These are phyloP conservation scores for Brassica incana DNA, from an alignment of 345 rosid genomes.

Conservation along the genomic window DNA sequence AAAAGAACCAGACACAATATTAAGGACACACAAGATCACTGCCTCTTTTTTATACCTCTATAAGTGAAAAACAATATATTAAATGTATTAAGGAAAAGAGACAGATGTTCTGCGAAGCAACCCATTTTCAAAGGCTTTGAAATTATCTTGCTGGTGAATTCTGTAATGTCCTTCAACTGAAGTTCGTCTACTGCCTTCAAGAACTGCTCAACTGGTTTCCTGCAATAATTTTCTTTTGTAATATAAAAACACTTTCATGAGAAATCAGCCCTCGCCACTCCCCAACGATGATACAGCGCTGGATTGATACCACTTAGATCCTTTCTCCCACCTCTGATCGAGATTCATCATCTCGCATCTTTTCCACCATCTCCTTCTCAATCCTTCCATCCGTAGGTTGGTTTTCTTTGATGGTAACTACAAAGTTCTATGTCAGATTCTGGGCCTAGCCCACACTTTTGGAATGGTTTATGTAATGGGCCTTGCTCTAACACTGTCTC, in stretches of 20 bases:
- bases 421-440: too few species aligned
- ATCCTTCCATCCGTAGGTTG: too few species aligned
- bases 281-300: too few species aligned
- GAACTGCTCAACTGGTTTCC: conserved; percentile 81
- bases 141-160: conserved; percentile 55
- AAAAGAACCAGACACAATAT: background rate
- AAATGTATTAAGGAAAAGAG: background rate
- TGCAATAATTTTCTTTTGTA: conserved; percentile 18
- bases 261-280: background rate
- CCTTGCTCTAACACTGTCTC: too few species aligned
- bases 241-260: background rate
- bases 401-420: too few species aligned
- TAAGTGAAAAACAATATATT: background rate
- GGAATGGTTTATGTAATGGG: too few species aligned
- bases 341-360: too few species aligned
- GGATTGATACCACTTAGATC: too few species aligned
- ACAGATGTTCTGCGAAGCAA: conserved; percentile 53
- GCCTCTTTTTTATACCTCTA: background rate
- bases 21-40: background rate
- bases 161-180: conserved; percentile 55
- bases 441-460: too few species aligned
- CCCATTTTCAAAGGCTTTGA: conserved; percentile 88
- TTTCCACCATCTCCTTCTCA: too few species aligned
- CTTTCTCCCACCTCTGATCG: too few species aligned
- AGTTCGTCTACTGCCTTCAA: conserved; percentile 63